These are phyloP conservation scores for Tubosaeta brunneosetosa DNA, from an alignment of 768 basidiomycete species.

Conservation along the genomic window DNA sequence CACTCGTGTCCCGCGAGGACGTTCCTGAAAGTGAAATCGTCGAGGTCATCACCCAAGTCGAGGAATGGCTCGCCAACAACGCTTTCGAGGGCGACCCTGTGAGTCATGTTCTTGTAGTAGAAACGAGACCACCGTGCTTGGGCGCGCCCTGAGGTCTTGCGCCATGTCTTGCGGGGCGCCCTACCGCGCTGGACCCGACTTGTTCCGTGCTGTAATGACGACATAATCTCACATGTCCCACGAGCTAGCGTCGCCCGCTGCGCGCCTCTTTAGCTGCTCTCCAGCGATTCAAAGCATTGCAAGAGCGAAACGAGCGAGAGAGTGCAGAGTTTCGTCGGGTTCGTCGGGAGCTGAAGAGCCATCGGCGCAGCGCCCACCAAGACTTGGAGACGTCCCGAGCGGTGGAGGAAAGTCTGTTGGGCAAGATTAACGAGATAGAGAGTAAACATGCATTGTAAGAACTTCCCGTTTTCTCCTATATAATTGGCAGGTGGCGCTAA, in stretches of 20 bases:
- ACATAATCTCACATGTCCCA: conserved; percentile 18
- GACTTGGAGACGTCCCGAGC: conserved; percentile 35
- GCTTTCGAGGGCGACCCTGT: conserved; percentile 36
- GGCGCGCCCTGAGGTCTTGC: neutral
- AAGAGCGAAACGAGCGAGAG: conserved; percentile 31
- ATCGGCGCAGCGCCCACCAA: conserved; percentile 24
- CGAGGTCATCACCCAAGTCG: conserved; percentile 44
- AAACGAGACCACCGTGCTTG: neutral
- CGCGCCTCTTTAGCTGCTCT: conserved; percentile 32
- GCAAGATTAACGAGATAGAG: conserved; percentile 32
- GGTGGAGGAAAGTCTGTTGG: conserved; percentile 34
- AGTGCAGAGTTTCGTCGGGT: conserved; percentile 29
- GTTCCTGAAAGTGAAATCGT: conserved; percentile 31
- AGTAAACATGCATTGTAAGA: conserved; percentile 25
- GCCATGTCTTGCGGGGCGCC: neutral
- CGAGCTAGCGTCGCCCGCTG: conserved; percentile 31
- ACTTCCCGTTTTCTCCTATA: conserved; percentile 1
- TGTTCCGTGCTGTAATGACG: conserved; percentile 14
- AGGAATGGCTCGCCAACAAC: conserved; percentile 46
- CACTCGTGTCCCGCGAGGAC: conserved; percentile 32
- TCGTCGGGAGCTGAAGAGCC: conserved; percentile 28
- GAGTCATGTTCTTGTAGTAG: conserved; percentile 13
- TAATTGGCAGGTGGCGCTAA: conserved; percentile 10
- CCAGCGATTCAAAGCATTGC: conserved; percentile 36
- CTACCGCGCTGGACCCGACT: conserved; percentile 15